Base-by-base conservation (phyloP, 2,329 filamentous ascomycete genomes). In the Exophiala sp. region DNA sequence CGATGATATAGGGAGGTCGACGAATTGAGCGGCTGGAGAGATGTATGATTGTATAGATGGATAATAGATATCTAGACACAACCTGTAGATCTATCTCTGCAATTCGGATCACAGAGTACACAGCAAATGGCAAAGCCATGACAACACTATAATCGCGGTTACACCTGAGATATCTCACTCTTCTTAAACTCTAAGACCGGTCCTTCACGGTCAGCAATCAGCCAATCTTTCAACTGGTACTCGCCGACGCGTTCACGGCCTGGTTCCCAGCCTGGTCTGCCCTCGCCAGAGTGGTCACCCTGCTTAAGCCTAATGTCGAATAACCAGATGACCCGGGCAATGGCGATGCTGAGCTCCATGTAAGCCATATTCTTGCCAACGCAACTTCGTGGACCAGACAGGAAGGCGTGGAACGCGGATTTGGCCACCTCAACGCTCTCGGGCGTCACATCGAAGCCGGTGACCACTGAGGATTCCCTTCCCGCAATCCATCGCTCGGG, bases 401-500 rank as follows among this genome's bases (percentile, higher is more conserved):
- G 63, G 43, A 72, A 74, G 1, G 72, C 71, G 2, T 57, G 54
- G 52, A 65, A 71, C 1, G 65, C 68, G 1, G 58, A 54, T 20
- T 55, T 50, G 35, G 42, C 47, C 24, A 42, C 29, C 12, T 64
- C 38, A 9, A 60, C 55, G 10, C 20, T 47, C 18, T 41, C 35
- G 3, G 51, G 21, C 12, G 56, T 55, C 5, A 55, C 47, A 29
- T 24, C 9, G 39, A 52, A 52, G 18, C 44, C 44, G 8, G 43
- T 46, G 10, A 38, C 33, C 33, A 21, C 35, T 6, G 47, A 50
- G 12, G 46, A 43, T 11, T 47, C 43, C 8, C 35, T 24, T 1
- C 38, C 59, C 4, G 33, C 52, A n/a, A 73, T 63, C 70, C 71
- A 73, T 1, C 70, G 67, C 40, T 72, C 69, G 1, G 71, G 71